These are phyloP conservation scores for Blastosporella zonata DNA, from an alignment of 1,284 basidiomycete species.

Conservation along the genomic window DNA sequence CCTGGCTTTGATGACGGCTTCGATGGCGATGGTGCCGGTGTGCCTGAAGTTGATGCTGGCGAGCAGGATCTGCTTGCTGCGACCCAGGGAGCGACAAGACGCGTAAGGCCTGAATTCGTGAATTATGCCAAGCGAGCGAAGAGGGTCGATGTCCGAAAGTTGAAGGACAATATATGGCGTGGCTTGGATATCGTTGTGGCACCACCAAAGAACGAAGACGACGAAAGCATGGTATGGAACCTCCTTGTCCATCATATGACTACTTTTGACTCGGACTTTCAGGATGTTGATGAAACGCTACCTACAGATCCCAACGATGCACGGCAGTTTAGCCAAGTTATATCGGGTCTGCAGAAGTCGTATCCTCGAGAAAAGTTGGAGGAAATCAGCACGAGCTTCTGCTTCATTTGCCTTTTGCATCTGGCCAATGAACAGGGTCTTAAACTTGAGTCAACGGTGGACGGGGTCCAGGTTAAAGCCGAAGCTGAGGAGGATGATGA, in stretches of 20 bases:
- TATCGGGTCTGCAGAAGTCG: conserved; percentile 74
- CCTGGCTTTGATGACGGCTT: conserved; percentile 72
- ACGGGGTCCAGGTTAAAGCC: conserved; percentile 22
- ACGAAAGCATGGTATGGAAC: conserved; percentile 53
- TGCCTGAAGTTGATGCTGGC: conserved; percentile 51
- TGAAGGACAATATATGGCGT: conserved; percentile 99
- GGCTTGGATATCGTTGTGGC: conserved; percentile 75
- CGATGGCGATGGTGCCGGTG: conserved; percentile 46
- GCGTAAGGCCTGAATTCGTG: conserved; percentile 85
- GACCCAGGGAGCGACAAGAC: conserved; percentile 76
- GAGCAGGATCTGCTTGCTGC: conserved; percentile 87
- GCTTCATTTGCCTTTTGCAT: conserved; percentile 96
- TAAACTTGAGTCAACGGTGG: conserved; percentile 57
- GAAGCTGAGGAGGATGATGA: conserved; percentile 31
- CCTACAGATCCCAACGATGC: conserved; percentile 60
- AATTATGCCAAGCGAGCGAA: conserved; percentile 97
- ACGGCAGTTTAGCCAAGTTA: conserved; percentile 83
- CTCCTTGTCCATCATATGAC: neutral
- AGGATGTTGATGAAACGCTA: conserved; percentile 52
- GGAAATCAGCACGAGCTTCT: conserved; percentile 99
- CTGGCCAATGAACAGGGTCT: conserved; percentile 95
- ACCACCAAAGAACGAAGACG: conserved; percentile 32
- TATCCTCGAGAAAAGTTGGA: conserved; percentile 95
- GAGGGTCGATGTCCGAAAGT: conserved; percentile 91
- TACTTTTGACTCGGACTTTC: conserved; percentile 1